These are phyloP conservation scores for Kwoniella botswanensis DNA, from an alignment of 768 basidiomycete species.

Conservation along the genomic window DNA sequence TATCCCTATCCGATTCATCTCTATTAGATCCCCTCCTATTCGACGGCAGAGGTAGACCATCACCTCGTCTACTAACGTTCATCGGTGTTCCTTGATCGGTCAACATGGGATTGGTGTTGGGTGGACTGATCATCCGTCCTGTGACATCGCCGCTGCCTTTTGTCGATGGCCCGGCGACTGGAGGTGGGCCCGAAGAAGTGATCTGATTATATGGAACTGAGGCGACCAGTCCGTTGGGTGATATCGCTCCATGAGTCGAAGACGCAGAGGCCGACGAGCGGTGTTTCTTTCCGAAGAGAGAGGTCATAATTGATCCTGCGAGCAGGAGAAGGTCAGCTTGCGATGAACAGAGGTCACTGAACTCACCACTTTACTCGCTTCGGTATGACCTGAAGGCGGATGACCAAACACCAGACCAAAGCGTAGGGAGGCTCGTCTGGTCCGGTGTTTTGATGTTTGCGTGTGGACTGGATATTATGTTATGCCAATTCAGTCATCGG, in stretches of 20 bases:
- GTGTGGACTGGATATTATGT: not conserved
- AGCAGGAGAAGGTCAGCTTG: not conserved
- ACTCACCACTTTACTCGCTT: not conserved
- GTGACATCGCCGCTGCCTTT: slow-evolving; percentile 17
- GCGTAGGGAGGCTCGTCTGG: slow-evolving; percentile 4
- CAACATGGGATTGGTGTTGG: slow-evolving; percentile 36
- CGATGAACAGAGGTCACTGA: not conserved
- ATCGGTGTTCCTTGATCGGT: slow-evolving; percentile 65
- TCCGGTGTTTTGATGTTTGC: slow-evolving; percentile 3
- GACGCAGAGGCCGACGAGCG: slow-evolving; percentile 24
- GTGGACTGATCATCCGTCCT: slow-evolving; percentile 37
- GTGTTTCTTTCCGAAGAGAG: slow-evolving; percentile 28
- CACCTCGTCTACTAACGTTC: slow-evolving; percentile 60
- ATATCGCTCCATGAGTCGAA: slow-evolving; percentile 15
- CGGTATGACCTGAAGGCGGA: not conserved
- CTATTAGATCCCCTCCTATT: slow-evolving; percentile 62
- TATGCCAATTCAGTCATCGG: not conserved
- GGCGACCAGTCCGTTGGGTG: slow-evolving; percentile 26
- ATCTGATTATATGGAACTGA: slow-evolving; percentile 39
- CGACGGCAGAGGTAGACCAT: slow-evolving; percentile 60
- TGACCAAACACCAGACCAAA: slow-evolving; percentile 1
- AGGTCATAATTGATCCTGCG: slow-evolving; percentile 13
- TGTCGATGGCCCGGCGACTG: slow-evolving; percentile 28
- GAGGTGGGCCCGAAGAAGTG: slow-evolving; percentile 23
- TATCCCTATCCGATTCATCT: slow-evolving; percentile 17